Base-by-base conservation (phyloP, 129 eudicot species). In the Helichrysum umbraculigerum region DNA sequence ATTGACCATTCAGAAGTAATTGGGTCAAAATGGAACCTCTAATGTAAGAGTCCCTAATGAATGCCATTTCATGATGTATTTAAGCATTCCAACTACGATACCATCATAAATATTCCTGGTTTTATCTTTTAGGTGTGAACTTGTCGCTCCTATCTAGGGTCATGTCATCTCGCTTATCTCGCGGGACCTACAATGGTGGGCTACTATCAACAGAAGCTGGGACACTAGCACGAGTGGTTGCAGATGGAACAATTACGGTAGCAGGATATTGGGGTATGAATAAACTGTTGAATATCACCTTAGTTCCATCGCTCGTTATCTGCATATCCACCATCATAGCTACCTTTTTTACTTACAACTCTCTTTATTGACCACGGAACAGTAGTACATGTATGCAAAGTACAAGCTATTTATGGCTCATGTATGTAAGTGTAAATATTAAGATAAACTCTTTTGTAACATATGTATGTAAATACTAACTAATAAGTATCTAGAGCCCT, bases 201-300 rank as follows among this genome's bases (percentile, higher is more conserved):
- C 80, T 90, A 65, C 87, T 90, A 10, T 90, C 96, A 11, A 90
- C 96, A 0, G 92, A 90, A 83, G 96, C 96, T 5, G 96, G 96
- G 64, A 90, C 96, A 19, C 75, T 90, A 58, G 92, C 96, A n/a
- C 87, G 96, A 30, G 96, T 90, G 66, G 67, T 90, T 73, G 96
- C 96, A 34, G 96, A 90, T 64, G 90, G 86, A 32, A 87, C 92
- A 6, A 87, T 90, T 68, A 90, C 90, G 1, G 16, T 90, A 25
- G 92, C 92, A 17, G 92, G 96, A 41, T 87, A 85, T 42, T 83
- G 90, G 90, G 90, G 96, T 52, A 82, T 85, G 83, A 87, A 78
- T 78, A 84, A 35, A 70, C 90, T 90, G 37, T 75, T 90, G 71
- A 90, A 90, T 47, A 72, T 81, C 16, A 90, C 96, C 51, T 83